Conservation (phyloP, 2,329 filamentous ascomycete species). For the Epichloe festucae region DNA sequence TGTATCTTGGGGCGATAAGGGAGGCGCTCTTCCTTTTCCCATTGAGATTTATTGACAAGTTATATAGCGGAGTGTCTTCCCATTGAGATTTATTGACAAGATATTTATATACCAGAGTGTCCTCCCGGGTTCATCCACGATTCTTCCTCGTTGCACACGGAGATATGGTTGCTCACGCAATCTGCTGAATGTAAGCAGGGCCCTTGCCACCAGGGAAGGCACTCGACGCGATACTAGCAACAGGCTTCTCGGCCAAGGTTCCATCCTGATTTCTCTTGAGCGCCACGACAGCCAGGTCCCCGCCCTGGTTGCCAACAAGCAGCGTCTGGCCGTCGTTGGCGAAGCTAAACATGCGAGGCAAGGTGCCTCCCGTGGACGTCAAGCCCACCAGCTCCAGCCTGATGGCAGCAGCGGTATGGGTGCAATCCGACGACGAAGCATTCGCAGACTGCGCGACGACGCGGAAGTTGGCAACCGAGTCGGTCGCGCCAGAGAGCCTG, state of each 20-base stretch:
- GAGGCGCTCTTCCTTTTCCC: too few relatives aligned
- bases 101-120: too few relatives aligned
- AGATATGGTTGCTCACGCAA: not conserved
- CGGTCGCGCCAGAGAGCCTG: slow-evolving; percentile 31
- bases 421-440: slow-evolving; percentile 2
- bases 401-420: slow-evolving; percentile 8
- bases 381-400: slow-evolving; percentile 21
- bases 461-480: slow-evolving; percentile 35
- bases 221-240: slow-evolving; percentile 13
- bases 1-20: too few relatives aligned
- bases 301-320: slow-evolving; percentile 35
- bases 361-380: slow-evolving; percentile 21
- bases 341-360: slow-evolving; percentile 35
- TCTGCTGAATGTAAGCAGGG: slow-evolving; percentile 22
- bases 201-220: slow-evolving; percentile 11
- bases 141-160: too few relatives aligned
- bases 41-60: too few relatives aligned
- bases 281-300: slow-evolving; percentile 26
- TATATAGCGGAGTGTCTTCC: too few relatives aligned
- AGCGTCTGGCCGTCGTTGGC: slow-evolving; percentile 23
- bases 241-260: slow-evolving; percentile 15
- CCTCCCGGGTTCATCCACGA: too few relatives aligned
- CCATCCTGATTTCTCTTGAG: slow-evolving; percentile 17
- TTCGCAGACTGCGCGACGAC: slow-evolving; percentile 6
- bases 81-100: too few relatives aligned